Evolutionary conservation across 306 rosid species (phyloP).

Genomic region (Lagenaria siceraria): DNA sequence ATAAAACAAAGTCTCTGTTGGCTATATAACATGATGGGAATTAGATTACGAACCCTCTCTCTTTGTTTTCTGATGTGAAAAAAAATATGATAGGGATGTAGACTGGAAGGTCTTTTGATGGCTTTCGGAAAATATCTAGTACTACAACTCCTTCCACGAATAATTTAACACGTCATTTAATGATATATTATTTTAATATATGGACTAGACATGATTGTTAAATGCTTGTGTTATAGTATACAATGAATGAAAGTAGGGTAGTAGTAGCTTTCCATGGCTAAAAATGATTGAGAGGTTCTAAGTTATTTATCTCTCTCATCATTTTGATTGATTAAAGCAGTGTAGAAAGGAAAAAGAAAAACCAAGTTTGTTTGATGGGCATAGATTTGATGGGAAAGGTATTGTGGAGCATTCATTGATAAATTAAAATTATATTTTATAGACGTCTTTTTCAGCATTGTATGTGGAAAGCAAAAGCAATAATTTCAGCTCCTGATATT

Average conservation of each 20-base stretch:
- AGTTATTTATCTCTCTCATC: not conserved
- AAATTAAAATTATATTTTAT: not conserved
- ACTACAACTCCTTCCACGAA: too few species aligned
- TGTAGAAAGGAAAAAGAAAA: not conserved
- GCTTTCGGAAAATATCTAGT: too few species aligned
- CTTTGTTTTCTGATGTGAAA: not conserved
- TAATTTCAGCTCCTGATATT: not conserved
- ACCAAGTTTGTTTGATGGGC: not conserved
- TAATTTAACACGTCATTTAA: too few species aligned
- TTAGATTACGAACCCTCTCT: not conserved
- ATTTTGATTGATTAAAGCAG: not conserved
- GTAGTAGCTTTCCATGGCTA: not conserved
- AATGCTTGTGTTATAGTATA: too few species aligned
- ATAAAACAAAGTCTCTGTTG: not conserved
- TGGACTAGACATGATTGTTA: too few species aligned
- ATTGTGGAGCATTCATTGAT: not conserved
- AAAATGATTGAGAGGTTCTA: not conserved
- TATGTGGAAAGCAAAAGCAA: not conserved
- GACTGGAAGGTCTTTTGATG: not conserved
- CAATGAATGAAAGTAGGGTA: too few species aligned
- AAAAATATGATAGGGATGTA: not conserved
- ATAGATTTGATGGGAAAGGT: not conserved
- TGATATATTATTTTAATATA: too few species aligned
- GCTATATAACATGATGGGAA: not conserved
- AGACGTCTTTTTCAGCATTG: not conserved